Evolutionary conservation across 2,329 filamentous ascomycete genomes (phyloP).

Genomic region (Colletotrichum lentis): DNA sequence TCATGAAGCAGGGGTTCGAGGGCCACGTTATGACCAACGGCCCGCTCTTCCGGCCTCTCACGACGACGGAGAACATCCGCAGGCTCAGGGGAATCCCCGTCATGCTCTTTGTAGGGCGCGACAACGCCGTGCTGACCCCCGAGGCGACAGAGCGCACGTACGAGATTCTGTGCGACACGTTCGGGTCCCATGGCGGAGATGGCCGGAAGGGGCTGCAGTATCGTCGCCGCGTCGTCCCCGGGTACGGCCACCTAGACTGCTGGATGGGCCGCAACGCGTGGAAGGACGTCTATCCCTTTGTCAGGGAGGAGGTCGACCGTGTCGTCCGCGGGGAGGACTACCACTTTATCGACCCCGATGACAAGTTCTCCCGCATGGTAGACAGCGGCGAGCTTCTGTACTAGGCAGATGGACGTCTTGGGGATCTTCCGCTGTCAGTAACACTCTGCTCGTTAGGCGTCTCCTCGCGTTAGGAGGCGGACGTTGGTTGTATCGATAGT

Average conservation of each 20-base stretch:
- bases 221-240: slow-evolving; percentile 60
- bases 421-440: background rate
- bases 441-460: background rate
- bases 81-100: slow-evolving; percentile 63
- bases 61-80: slow-evolving; percentile 58
- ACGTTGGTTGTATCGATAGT: background rate
- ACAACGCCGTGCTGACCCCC: slow-evolving; percentile 65
- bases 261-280: slow-evolving; percentile 69
- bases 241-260: slow-evolving; percentile 68
- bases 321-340: slow-evolving; percentile 56
- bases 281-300: slow-evolving; percentile 66
- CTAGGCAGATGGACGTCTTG: slow-evolving; percentile 34
- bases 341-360: slow-evolving; percentile 54
- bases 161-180: slow-evolving; percentile 60
- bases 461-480: background rate
- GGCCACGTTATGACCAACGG: slow-evolving; percentile 63
- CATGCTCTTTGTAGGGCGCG: slow-evolving; percentile 62
- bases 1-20: slow-evolving; percentile 63
- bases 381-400: slow-evolving; percentile 52
- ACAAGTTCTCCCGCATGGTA: slow-evolving; percentile 54
- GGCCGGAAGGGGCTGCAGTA: slow-evolving; percentile 54
- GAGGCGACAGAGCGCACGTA: slow-evolving; percentile 63
- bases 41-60: slow-evolving; percentile 57
- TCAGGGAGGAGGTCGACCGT: slow-evolving; percentile 63
- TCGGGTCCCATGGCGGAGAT: slow-evolving; percentile 50